Evolutionary conservation across 169 alveolate species (phyloP), one percentile per base, ranked within the genome.

Genomic region (Plasmodium gaboni): DNA sequence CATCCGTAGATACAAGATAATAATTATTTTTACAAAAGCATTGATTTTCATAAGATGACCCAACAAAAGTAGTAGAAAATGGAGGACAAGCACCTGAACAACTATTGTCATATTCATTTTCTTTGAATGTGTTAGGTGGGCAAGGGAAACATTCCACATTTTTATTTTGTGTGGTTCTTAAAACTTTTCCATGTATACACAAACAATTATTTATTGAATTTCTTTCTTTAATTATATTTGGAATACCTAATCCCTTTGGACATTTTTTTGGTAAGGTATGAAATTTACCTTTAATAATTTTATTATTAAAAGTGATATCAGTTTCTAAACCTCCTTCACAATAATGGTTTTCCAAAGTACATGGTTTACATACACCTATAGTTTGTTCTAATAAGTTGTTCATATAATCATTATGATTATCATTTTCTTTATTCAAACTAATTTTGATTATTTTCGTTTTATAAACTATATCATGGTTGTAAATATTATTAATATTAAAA

Each of bases 1-100:
- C 78, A 70, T 86, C 87, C 24, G 67, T 6, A 64, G 87, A 59
- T 3, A 60, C 71, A 10, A 86, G 24, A 48, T 51, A 94, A 48
- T 76, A 90, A 48, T 93, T 93, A 44, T 93, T 93, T 44, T 91
- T 88, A 71, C 96, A 94, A 88, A 94, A 94, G 70, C 96, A 94
- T 12, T 94, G 94, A 24, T 89, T 88, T 63, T 74, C 70, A 51
- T 93, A 78, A 26, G 94, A 63, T 19, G 96, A 93, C 7, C 96
- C 96, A 2, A 92, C 89, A 67, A 92, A 90, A 0, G 95, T 73
- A 59, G 93, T 90, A 19, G 95, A 88, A 69, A 83, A 94, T n/a
- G 73, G 93, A n/a, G 91, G 92, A 59, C 96, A 94, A 15, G 73
- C 90, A 24, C 94, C 96, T 12, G 92, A 76, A 57, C 96, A 94